Evolutionary conservation across 2,329 filamentous ascomycete genomes (phyloP).

Genomic region (Fusarium sp.): DNA sequence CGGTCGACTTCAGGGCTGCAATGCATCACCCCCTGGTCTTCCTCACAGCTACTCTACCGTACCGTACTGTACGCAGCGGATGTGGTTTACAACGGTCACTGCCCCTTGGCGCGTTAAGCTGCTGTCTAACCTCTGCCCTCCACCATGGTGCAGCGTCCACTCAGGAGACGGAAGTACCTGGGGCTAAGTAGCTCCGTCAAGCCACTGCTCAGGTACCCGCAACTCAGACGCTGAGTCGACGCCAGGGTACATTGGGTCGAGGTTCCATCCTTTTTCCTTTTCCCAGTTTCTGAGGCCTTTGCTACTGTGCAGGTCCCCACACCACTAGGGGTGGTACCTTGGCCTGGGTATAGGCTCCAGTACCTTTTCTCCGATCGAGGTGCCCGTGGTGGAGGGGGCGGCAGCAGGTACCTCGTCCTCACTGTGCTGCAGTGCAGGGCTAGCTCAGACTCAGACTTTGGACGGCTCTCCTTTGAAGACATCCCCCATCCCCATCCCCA

Average conservation of each 20-base stretch:
- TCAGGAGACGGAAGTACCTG: slow-evolving; percentile 37
- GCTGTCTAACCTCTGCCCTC: slow-evolving; percentile 16
- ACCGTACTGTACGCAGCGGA: slow-evolving; percentile 12
- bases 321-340: slow-evolving; percentile 32
- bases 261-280: slow-evolving; percentile 38
- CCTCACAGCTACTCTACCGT: slow-evolving; percentile 8
- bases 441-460: slow-evolving; percentile 22
- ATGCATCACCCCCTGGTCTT: slow-evolving; percentile 37
- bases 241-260: slow-evolving; percentile 29
- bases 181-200: slow-evolving; percentile 35
- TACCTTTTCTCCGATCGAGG: slow-evolving; percentile 36
- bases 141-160: slow-evolving; percentile 30
- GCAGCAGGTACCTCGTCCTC: slow-evolving; percentile 1
- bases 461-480: slow-evolving; percentile 48
- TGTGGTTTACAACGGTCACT: slow-evolving; percentile 40
- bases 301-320: slow-evolving; percentile 31
- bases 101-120: slow-evolving; percentile 40
- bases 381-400: slow-evolving; percentile 24
- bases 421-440: slow-evolving; percentile 22
- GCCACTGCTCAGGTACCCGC: slow-evolving; percentile 38
- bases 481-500: slow-evolving; percentile 51
- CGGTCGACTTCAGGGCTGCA: slow-evolving; percentile 38
- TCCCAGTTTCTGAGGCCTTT: slow-evolving; percentile 31
- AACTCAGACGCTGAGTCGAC: slow-evolving; percentile 26
- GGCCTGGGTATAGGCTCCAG: slow-evolving; percentile 6